A percentile compares a stretch with the other conserved stretches of the same genome.
Evolutionary conservation across 208 protist genomes (phyloP).

Genomic region (Acanthamoeba triangularis): DNA sequence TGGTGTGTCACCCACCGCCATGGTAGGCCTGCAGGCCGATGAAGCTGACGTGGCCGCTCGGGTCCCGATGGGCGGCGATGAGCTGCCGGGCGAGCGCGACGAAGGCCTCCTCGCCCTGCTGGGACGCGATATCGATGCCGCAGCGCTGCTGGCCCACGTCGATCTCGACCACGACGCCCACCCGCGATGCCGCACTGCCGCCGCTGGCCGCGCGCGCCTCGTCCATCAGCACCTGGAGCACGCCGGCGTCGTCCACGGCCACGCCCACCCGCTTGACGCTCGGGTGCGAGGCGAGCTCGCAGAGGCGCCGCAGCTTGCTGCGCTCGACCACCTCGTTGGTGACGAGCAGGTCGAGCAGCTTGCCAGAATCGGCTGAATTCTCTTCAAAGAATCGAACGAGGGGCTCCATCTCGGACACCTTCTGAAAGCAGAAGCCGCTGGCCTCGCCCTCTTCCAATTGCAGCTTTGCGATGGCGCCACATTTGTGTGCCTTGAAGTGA

Average conservation of each 20-base stretch:
- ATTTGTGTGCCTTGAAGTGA: conserved; percentile 23
- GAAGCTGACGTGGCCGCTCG: not conserved
- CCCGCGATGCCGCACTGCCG: not conserved
- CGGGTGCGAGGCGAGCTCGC: not conserved
- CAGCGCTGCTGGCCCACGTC: conserved; percentile 2
- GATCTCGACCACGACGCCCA: not conserved
- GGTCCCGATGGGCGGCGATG: not conserved
- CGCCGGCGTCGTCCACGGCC: not conserved
- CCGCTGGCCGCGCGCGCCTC: not conserved
- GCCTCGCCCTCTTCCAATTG: not conserved
- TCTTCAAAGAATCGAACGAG: not conserved
- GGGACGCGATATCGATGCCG: not conserved
- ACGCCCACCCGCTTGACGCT: not conserved
- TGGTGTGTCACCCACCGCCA: not conserved
- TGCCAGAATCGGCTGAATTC: not conserved
- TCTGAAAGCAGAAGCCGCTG: not conserved
- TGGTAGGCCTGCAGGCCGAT: conserved; percentile 7
- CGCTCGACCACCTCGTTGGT: conserved; percentile 9
- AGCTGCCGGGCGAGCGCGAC: not conserved
- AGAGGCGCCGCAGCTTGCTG: not conserved
- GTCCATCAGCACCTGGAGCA: not conserved
- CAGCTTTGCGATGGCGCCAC: not conserved
- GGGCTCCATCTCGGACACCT: not conserved
- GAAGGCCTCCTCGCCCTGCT: not conserved
- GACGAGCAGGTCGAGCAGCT: not conserved